These are phyloP conservation scores for Meredithiella fracta DNA, from an alignment of 2,329 filamentous ascomycete genomes.

Conservation along the genomic window DNA sequence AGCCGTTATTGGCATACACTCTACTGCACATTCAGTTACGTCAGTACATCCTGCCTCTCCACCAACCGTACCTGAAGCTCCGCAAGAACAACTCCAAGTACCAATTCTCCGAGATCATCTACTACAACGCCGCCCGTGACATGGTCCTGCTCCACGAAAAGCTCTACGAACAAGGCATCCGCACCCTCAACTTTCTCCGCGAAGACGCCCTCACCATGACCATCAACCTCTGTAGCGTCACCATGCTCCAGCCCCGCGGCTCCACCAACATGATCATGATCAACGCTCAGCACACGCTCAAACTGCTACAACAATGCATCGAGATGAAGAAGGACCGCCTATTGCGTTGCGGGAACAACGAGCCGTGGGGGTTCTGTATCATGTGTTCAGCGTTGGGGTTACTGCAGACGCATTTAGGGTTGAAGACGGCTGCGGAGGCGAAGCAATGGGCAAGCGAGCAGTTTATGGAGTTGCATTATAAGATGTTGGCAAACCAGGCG, in stretches of 20 bases:
- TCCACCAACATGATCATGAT: conserved; percentile 47
- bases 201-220: conserved; percentile 43
- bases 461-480: conserved; percentile 42
- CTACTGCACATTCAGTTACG: conserved; percentile 43
- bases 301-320: conserved; percentile 45
- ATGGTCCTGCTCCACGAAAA: conserved; percentile 46
- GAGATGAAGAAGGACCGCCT: conserved; percentile 44
- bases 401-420: conserved; percentile 41
- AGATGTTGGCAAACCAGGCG: conserved; percentile 36
- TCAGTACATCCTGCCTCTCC: conserved; percentile 45
- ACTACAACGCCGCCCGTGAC: conserved; percentile 45
- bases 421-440: conserved; percentile 38
- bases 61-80: conserved; percentile 43
- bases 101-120: conserved; percentile 46
- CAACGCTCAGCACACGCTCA: conserved; percentile 42
- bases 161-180: conserved; percentile 40
- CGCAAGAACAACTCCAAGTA: conserved; percentile 44
- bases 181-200: conserved; percentile 41
- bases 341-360: conserved; percentile 44
- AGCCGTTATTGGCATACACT: conserved; percentile 42
- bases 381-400: conserved; percentile 45
- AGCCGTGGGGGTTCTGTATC: conserved; percentile 47
- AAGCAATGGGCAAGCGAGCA: conserved; percentile 43
- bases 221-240: conserved; percentile 45
- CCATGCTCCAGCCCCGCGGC: conserved; percentile 40